Evolutionary conservation across 768 basidiomycete genomes (phyloP), one percentile per base, ranked within the genome.

Genomic region (Mrakia blollopis): DNA sequence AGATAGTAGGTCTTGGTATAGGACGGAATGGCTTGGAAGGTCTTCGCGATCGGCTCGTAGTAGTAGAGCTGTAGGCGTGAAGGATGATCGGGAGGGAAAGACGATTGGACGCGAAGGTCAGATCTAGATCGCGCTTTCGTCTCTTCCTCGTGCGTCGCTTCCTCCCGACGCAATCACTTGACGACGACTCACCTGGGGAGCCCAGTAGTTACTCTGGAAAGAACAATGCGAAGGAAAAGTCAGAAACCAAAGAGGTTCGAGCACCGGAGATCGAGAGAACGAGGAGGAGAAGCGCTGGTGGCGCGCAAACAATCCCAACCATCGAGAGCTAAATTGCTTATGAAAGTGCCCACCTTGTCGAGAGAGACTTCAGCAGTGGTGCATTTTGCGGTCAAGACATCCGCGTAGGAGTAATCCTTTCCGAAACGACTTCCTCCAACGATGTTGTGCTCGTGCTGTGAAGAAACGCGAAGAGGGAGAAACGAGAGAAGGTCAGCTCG

Each of bases 381-480:
- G 78, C 85, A 86, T n/a, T 78, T 79, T 0, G 79, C 78, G n/a
- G 77, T 73, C 39, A 78, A 81, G 44, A 82, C 72, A 7, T 79
- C 79, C 60, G 81, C 82, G 78, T 82, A 85, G 44, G 80, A 80
- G 76, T 83, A 79, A 35, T 76, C 76, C 39, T 79, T 73, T 52
- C 80, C 78, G 78, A 86, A 85, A 78, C 81, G 82, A 78, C 80
- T 81, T 11, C 84, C 85, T 52, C 85, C 85, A 30, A 80, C 81
- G 60, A 86, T 81, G 25, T 82, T 80, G 78, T 85, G 85, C 16
- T 77, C 57, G 74, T 81, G 81, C 70, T 76, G 57, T 50, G 1
- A 1, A 7, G 47, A 16, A 50, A n/a, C 18, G 8, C 28, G 57
- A 14, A 63, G 35, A 13, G 54, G 18, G 4, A 23, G 25, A 13